phyloP scores from a whole-genome alignment of 1,284 basidiomycete species.

The Cutaneotrichosporon mucoides region DNA sequence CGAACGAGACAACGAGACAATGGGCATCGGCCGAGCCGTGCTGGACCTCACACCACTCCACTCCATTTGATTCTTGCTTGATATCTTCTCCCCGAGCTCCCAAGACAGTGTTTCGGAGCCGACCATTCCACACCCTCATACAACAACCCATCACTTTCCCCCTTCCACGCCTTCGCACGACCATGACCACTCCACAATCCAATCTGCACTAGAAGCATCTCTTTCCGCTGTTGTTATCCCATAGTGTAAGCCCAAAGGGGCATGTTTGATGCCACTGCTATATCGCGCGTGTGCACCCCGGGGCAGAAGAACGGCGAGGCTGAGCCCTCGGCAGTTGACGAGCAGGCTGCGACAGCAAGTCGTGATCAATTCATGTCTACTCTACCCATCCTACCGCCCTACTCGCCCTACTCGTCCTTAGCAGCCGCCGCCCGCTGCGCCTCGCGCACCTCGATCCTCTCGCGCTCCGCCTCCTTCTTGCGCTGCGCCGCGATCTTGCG shows the following conservation, averaged over 20 bases:
- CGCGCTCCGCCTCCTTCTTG: slow-evolving; percentile 55
- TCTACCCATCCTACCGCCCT: too few species aligned
- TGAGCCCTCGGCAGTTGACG: too few species aligned
- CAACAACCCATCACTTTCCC: not conserved
- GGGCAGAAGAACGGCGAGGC: too few species aligned
- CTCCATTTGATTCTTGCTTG: too few species aligned
- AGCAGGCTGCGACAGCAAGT: too few species aligned
- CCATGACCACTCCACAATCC: not conserved
- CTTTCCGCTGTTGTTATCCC: slow-evolving; percentile 2
- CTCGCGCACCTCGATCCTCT: slow-evolving; percentile 35
- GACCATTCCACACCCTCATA: not conserved
- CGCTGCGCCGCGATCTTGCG: slow-evolving; percentile 62
- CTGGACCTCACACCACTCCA: too few species aligned
- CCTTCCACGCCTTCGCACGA: not conserved
- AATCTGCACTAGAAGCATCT: slow-evolving; percentile 1
- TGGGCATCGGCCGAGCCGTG: too few species aligned
- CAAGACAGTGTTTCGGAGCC: too few species aligned
- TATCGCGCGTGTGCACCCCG: not conserved
- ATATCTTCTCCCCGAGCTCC: too few species aligned
- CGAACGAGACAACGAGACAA: not conserved
- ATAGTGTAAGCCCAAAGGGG: not conserved
- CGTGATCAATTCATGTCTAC: too few species aligned
- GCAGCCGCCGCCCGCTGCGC: slow-evolving; percentile 9
- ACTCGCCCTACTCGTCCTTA: slow-evolving; percentile 4
- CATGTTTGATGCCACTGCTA: slow-evolving; percentile 3